Evolutionary conservation across 805 yeast genomes (phyloP), one percentile per base, ranked within the genome.

Genomic region (Kodamaea neixiangensis): DNA sequence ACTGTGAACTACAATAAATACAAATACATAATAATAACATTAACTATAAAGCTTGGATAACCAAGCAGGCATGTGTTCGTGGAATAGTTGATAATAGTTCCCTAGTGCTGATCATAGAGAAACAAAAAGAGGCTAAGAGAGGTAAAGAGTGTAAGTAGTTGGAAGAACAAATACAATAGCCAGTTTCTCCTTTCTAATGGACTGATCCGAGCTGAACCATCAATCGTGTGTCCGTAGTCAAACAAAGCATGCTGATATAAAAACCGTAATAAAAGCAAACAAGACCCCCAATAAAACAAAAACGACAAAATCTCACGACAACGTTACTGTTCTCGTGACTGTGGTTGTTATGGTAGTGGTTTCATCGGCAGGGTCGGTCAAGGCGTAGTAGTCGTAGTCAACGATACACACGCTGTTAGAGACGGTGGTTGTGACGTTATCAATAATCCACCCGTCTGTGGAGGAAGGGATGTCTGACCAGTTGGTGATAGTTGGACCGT

Each of bases 301-400:
- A 34, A 44, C 10, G 31, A 17, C 21, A 44, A 22, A 44, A 44
- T 42, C 10, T 25, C 42, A 55, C n/a, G 49, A 47, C 25, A 31
- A 33, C 21, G 78, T 68, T 35, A 74, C 65, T 2, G 79, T 68
- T 5, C 66, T 55, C 19, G 77, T 66, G n/a, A 72, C 56, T 5
- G 76, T 67, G 17, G 74, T 63, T 10, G 79, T 73, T 22, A 68
- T 62, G 13, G 77, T 72, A 19, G 51, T 55, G 15, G 46, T 48
- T 47, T 62, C 68, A 21, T 58, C 62, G 47, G 64, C 65, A 35
- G 54, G 61, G 52, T 57, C 48, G 41, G 50, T 47, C 17, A 14
- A 25, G 33, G 34, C 46, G 62, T 68, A 67, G 66, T 71, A 68
- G 61, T 69, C 71, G 60, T 67, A 67, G 61, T 68, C 62, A 47